Conservation (phyloP, 495 filamentous ascomycete genomes). For the Penicillium egyptiacum region DNA sequence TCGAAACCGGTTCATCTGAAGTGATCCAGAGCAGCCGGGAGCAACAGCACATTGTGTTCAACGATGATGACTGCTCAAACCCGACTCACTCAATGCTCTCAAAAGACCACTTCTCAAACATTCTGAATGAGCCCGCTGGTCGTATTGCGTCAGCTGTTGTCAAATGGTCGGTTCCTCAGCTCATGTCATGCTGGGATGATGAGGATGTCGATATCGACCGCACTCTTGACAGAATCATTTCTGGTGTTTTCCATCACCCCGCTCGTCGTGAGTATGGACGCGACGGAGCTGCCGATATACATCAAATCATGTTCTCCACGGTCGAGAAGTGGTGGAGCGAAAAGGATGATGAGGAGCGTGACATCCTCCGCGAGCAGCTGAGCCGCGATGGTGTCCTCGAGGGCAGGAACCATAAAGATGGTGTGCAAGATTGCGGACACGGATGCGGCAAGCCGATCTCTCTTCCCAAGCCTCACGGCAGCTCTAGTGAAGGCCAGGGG, state of each 20-base stretch:
- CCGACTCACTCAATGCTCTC: conserved; percentile 96
- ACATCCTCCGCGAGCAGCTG: conserved; percentile 67
- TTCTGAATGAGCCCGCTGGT: conserved; percentile 86
- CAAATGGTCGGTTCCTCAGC: conserved; percentile 78
- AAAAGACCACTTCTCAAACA: conserved; percentile 88
- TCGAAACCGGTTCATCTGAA: conserved; percentile 79
- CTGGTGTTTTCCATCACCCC: conserved; percentile 85
- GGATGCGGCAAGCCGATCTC: conserved; percentile 74
- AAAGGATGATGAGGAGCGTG: conserved; percentile 58
- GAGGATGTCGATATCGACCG: conserved; percentile 64
- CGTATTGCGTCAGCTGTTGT: conserved; percentile 74
- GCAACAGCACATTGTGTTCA: conserved; percentile 80
- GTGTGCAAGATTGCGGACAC: conserved; percentile 79
- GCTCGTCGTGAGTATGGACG: conserved; percentile 67
- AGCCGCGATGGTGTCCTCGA: conserved; percentile 71
- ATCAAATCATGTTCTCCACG: conserved; percentile 71
- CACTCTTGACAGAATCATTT: conserved; percentile 69
- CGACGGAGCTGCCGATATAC: conserved; percentile 72
- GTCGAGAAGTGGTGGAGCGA: conserved; percentile 78
- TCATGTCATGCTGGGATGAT: conserved; percentile 85
- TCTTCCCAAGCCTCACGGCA: conserved; percentile 47
- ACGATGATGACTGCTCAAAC: conserved; percentile 70
- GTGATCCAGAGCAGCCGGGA: conserved; percentile 77
- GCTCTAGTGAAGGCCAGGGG: conserved; percentile 26
- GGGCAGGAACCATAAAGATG: conserved; percentile 80